phyloP scores from a whole-genome alignment of 768 basidiomycete genomes.

The Lepiota brunneoincarnata region DNA sequence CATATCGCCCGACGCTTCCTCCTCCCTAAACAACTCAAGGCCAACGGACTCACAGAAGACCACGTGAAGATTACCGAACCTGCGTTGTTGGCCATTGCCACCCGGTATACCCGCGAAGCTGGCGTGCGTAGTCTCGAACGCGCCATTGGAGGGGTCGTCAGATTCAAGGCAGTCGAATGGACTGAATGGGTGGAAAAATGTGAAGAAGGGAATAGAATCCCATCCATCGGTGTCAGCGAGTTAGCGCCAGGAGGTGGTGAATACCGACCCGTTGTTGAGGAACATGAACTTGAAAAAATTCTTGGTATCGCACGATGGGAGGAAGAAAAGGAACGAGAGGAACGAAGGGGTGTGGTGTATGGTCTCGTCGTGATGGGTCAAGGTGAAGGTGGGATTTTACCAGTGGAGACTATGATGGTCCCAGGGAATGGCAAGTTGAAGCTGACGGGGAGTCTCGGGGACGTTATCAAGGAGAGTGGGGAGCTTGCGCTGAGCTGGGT shows the following conservation, averaged over 20 bases:
- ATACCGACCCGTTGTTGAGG: conserved; percentile 63
- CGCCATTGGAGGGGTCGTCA: conserved; percentile 82
- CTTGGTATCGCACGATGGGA: conserved; percentile 82
- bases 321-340: conserved; percentile 75
- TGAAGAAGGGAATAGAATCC: conserved; percentile 16
- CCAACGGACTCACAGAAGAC: conserved; percentile 66
- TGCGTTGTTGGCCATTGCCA: conserved; percentile 68
- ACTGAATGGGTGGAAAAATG: conserved; percentile 57
- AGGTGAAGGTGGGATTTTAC: conserved; percentile 82
- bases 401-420: conserved; percentile 79
- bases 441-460: conserved; percentile 82
- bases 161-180: conserved; percentile 92
- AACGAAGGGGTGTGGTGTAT: conserved; percentile 75
- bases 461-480: conserved; percentile 88
- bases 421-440: conserved; percentile 75
- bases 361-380: conserved; percentile 87
- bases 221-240: conserved; percentile 8
- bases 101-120: conserved; percentile 84
- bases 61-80: conserved; percentile 68
- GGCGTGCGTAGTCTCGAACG: conserved; percentile 91
- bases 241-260: conserved; percentile 20
- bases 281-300: conserved; percentile 77
- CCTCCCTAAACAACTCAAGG: conserved; percentile 80
- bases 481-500: conserved; percentile 93
- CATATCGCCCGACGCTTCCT: conserved; percentile 87